Evolutionary conservation across 2,329 filamentous ascomycete species (phyloP), one percentile per base, ranked within the genome.

Genomic region (Ophidiomyces ophidiicola): DNA sequence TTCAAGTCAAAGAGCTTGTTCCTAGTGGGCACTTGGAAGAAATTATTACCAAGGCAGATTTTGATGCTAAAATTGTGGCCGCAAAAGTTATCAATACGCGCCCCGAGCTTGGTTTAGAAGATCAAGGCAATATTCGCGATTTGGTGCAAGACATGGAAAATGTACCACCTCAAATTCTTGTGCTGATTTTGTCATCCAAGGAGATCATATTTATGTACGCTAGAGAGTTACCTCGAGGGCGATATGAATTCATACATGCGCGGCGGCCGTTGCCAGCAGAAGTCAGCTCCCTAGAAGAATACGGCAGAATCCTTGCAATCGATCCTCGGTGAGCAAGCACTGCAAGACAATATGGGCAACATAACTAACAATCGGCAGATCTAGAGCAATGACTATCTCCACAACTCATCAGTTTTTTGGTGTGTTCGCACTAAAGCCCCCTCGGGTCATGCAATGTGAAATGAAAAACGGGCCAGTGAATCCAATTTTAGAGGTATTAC

Each of bases 161-260:
- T 2, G 57, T 81, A 40, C 83, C 87, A 8, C 81, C 84, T n/a
- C 85, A 96, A 53, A 66, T 87, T 17, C 64, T 96, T 11, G 71
- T 90, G 3, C 63, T 96, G 11, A 76, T 83, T 15, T 69, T 94
- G 6, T 78, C 82, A 46, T 75, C 73, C 11, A 77, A 78, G 25
- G 76, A 83, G 43, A 65, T 84, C 36, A 69, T 88, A 17, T 94
- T 94, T 49, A 61, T 94, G 17, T 88, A 80, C 56, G 68, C 85
- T 33, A 57, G 59, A 23, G 60, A 65, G 20, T 50, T 51, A 0
- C 47, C 51, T 1, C 58, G 67, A 43, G 69, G 68, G 4, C 55
- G 56, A 5, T 62, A 71, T 28, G 68, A 72, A 14, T 88, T 92
- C 49, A 65, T 74, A 6, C 67, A 74, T 21, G 73, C 71, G 23